phyloP scores from a whole-genome alignment of 2,329 filamentous ascomycete genomes.

The Ascochyta lentis region DNA sequence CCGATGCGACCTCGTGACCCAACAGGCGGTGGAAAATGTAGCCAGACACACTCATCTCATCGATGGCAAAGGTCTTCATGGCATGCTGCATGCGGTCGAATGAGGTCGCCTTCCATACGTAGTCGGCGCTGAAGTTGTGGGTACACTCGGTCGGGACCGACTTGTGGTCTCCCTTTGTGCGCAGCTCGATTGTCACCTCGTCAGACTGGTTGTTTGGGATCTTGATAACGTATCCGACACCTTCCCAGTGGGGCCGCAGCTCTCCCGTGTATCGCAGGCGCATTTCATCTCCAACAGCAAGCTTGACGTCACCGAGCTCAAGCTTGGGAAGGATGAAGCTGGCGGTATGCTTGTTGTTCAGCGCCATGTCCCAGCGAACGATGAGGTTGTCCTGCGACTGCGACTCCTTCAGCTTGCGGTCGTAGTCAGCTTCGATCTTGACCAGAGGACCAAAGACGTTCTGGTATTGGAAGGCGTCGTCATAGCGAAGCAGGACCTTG shows the following conservation, averaged over 20 bases:
- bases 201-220: slow-evolving; percentile 99
- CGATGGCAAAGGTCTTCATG: slow-evolving; percentile 98
- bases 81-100: slow-evolving; percentile 99
- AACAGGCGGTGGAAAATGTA: slow-evolving; percentile 98
- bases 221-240: slow-evolving; percentile 98
- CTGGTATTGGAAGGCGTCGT: slow-evolving; percentile 97
- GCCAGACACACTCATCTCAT: slow-evolving; percentile 97
- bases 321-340: slow-evolving; percentile 97
- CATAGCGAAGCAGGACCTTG: slow-evolving; percentile 90
- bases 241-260: slow-evolving; percentile 90
- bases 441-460: slow-evolving; percentile 98
- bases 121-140: slow-evolving; percentile 97
- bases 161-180: slow-evolving; percentile 94
- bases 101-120: slow-evolving; percentile 99
- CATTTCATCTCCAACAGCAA: slow-evolving; percentile 98
- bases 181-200: slow-evolving; percentile 92
- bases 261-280: slow-evolving; percentile 95
- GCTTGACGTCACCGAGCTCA: slow-evolving; percentile 95
- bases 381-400: slow-evolving; percentile 96
- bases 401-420: slow-evolving; percentile 97
- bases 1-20: slow-evolving; percentile 91
- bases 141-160: slow-evolving; percentile 94
- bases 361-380: slow-evolving; percentile 90
- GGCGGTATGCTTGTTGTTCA: slow-evolving; percentile 97
- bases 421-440: slow-evolving; percentile 99